phyloP scores from a whole-genome alignment of 108 stramenopile species.

The Fragilaria radians region DNA sequence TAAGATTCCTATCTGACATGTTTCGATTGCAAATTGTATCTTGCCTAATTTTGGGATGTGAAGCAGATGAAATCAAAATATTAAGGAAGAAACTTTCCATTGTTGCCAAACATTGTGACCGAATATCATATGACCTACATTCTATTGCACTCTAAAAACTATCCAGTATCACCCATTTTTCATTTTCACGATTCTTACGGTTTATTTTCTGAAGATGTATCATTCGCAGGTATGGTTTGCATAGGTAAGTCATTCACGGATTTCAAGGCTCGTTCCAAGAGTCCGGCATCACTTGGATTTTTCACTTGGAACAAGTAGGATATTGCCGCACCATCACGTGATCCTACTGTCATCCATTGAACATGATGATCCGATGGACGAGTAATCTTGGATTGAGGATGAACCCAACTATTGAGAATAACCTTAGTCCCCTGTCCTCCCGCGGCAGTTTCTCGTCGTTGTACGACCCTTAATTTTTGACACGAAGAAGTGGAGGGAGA shows the following conservation, averaged over 20 bases:
- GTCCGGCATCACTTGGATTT: not conserved
- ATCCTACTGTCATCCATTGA: conserved; percentile 8
- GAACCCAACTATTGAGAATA: conserved; percentile 53
- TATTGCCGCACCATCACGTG: not conserved
- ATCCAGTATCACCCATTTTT: no score
- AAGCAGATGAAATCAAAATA: no score
- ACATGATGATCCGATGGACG: conserved; percentile 32
- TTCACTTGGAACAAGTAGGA: not conserved
- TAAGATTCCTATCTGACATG: no score
- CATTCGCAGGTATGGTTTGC: no score
- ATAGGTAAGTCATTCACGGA: not conserved
- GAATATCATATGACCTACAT: no score
- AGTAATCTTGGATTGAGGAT: conserved; percentile 24
- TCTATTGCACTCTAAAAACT: no score
- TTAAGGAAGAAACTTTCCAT: no score
- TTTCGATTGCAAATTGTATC: no score
- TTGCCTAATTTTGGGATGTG: no score
- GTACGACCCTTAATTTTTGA: conserved; percentile 45
- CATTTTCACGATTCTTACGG: no score
- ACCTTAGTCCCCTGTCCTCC: conserved; percentile 51
- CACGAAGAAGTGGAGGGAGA: conserved; percentile 5
- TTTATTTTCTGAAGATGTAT: not conserved
- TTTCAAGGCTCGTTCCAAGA: not conserved
- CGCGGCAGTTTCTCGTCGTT: conserved; percentile 51
- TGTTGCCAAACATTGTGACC: no score